Evolutionary conservation across 192 early-diverging fungal species (phyloP), one percentile per base, ranked within the genome.

Genomic region (Obelidium mucronatum): DNA sequence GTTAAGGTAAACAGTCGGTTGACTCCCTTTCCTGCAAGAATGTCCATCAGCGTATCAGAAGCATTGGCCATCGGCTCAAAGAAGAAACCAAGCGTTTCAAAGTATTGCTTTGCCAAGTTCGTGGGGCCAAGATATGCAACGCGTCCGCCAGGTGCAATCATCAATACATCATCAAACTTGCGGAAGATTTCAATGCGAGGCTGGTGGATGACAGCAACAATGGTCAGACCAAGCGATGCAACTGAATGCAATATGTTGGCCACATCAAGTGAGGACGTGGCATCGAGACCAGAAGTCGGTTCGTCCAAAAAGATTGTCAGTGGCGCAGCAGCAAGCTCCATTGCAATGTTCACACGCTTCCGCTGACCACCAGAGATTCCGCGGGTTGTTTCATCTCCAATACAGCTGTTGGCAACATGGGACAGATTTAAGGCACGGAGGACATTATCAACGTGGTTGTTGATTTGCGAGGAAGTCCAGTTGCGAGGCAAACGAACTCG

Each of bases 331-430:
- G 84, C 79, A 24, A 86, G 79, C 68, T 93, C 92, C 90, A 93
- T 92, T 13, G 91, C 92, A 76, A 93, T 92, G 68, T 92, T 92
- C 56, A 92, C 91, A 5, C 92, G 84, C 76, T 93, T 93, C 2
- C 92, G 76, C 55, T 93, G 91, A 26, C 91, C 91, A 74, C 92
- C 92, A 19, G 88, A 91, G 33, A 93, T 87, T 36, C 92, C 92
- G 51, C 92, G 80, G 28, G 64, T 59, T n/a, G 82, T 89, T 65
- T 88, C 90, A 58, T 91, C 82, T 8, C 92, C 92, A 24, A 93
- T 88, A n/a, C 73, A 56, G 37, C 72, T 76, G 70, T 83, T 79
- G 75, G 86, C 82, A 13, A 91, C 87, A 40, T 90, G 81, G 13
- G 76, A 65, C 26, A 88, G 54, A 54, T 71, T 78, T 19, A 78